These are phyloP conservation scores for Microdochium nivale DNA, from an alignment of 2,329 filamentous ascomycete species.

Conservation along the genomic window DNA sequence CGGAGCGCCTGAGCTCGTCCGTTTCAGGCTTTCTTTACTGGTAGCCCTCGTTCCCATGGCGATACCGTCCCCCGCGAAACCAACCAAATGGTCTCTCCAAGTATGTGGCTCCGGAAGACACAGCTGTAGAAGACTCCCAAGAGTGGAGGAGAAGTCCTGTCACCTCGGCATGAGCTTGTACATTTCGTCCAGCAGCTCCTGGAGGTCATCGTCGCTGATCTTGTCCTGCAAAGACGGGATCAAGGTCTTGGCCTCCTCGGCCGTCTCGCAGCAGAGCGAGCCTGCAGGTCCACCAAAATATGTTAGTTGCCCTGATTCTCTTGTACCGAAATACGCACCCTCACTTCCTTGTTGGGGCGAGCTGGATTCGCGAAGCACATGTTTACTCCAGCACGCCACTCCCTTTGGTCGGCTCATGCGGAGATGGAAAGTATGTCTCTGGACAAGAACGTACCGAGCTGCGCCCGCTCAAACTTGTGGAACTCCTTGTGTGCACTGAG, in stretches of 20 bases:
- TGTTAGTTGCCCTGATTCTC: too few species aligned
- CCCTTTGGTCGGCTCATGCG: too few species aligned
- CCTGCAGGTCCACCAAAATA: conserved; percentile 40
- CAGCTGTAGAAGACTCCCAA: too few species aligned
- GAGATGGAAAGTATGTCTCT: too few species aligned
- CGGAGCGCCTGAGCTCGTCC: too few species aligned
- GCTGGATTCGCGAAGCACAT: too few species aligned
- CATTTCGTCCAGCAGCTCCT: conserved; percentile 84
- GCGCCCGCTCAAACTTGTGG: conserved; percentile 86
- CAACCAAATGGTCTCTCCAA: too few species aligned
- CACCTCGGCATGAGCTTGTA: conserved; percentile 52
- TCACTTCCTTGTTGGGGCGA: too few species aligned
- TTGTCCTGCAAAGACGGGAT: conserved; percentile 87
- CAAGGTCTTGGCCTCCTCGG: conserved; percentile 92
- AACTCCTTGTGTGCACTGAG: conserved; percentile 72
- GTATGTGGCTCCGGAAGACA: too few species aligned
- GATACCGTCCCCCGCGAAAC: too few species aligned
- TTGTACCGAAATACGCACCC: too few species aligned
- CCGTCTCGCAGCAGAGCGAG: conserved; percentile 82
- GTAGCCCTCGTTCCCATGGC: not conserved
- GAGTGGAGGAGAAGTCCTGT: not conserved
- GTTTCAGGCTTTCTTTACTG: not conserved
- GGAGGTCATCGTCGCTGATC: conserved; percentile 80
- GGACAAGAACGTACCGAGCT: conserved; percentile 61
- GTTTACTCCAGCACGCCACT: too few species aligned